A percentile compares a stretch with the other conserved stretches of the same genome.
Conservation (phyloP, 768 basidiomycete species). For the Psilocybe sp. region DNA sequence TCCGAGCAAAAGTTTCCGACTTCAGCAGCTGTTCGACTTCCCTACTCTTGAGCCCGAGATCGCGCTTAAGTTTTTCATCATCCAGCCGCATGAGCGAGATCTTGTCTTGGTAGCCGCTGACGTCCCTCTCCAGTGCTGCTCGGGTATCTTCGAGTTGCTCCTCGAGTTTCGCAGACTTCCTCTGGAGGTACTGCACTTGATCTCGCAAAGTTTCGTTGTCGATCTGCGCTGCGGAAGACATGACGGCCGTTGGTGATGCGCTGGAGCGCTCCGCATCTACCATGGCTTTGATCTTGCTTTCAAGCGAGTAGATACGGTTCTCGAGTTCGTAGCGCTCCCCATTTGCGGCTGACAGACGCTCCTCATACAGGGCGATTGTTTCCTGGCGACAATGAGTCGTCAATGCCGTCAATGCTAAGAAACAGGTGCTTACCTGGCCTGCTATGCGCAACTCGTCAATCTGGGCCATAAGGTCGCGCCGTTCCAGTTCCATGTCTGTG, state of each 20-base stretch:
- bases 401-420: background rate
- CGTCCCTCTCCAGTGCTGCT: conserved; percentile 71
- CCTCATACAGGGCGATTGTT: conserved; percentile 94
- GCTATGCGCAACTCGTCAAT: conserved; percentile 85
- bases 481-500: conserved; percentile 47
- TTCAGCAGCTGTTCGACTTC: conserved; percentile 62
- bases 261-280: conserved; percentile 26
- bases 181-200: conserved; percentile 85
- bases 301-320: conserved; percentile 53
- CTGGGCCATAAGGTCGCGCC: conserved; percentile 63
- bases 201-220: conserved; percentile 92
- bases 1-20: conserved; percentile 59
- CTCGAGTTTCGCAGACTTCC: conserved; percentile 71
- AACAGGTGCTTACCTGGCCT: conserved; percentile 62
- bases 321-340: conserved; percentile 77
- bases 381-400: conserved; percentile 45
- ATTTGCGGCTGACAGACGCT: conserved; percentile 71
- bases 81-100: conserved; percentile 71
- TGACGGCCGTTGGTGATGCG: conserved; percentile 25
- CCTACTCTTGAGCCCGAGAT: conserved; percentile 62
- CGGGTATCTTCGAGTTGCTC: conserved; percentile 82
- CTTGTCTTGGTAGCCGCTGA: conserved; percentile 55
- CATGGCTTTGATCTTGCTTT: conserved; percentile 32
- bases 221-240: conserved; percentile 79
- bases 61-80: conserved; percentile 67